A percentile compares a stretch with the other conserved stretches of the same genome.
These are phyloP conservation scores for Sclerotinia minor DNA, from an alignment of 2,329 filamentous ascomycete genomes.

Conservation along the genomic window DNA sequence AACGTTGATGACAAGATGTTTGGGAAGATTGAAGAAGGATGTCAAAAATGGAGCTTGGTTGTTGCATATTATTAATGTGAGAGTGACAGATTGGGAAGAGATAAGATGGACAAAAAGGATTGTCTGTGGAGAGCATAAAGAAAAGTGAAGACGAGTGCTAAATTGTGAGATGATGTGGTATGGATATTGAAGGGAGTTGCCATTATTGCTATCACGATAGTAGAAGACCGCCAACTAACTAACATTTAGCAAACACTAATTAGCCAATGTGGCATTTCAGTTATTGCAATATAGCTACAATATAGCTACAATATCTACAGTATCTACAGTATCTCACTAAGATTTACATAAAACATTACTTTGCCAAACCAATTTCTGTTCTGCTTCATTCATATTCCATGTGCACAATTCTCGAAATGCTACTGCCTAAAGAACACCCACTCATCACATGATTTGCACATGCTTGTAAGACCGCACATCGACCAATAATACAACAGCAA, in stretches of 20 bases:
- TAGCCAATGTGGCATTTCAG: background rate
- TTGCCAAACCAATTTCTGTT: background rate
- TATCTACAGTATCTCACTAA: background rate
- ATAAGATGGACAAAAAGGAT: conserved; percentile 52
- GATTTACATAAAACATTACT: background rate
- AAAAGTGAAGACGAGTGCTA: conserved; percentile 18
- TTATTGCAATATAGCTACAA: background rate
- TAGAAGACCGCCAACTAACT: conserved; percentile 32
- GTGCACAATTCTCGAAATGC: conserved; percentile 2
- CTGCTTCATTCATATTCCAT: background rate
- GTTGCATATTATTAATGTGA: conserved; percentile 51
- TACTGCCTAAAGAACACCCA: conserved; percentile 16
- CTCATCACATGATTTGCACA: background rate
- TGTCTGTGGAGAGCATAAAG: conserved; percentile 35
- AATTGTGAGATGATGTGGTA: conserved; percentile 20
- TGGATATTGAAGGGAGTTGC: conserved; percentile 23
- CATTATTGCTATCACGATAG: conserved; percentile 34
- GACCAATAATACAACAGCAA: background rate
- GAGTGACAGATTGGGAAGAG: conserved; percentile 55
- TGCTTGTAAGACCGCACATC: background rate
- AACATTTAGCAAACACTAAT: conserved; percentile 33
- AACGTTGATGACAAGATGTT: conserved; percentile 48
- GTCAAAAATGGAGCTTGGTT: conserved; percentile 44
- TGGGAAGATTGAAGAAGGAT: conserved; percentile 51
- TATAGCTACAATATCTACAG: background rate